These are phyloP conservation scores for Blepharisma stoltei DNA, from an alignment of 73 alveolate genomes.

Conservation along the genomic window DNA sequence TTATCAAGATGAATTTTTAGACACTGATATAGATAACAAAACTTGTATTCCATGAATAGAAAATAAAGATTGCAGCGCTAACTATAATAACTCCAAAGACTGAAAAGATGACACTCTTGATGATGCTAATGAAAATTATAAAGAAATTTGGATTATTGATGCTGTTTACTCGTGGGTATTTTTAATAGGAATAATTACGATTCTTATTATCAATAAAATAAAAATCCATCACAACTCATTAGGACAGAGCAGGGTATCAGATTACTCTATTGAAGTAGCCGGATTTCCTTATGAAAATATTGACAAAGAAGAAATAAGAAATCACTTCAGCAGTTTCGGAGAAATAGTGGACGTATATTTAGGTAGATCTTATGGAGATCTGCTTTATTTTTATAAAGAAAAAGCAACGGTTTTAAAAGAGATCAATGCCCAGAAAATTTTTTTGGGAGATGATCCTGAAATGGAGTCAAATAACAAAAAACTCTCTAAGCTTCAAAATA, in stretches of 20 bases:
- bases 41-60: too few species aligned
- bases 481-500: not conserved
- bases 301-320: not conserved
- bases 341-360: not conserved
- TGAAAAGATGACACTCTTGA: not conserved
- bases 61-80: too few species aligned
- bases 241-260: not conserved
- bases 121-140: not conserved
- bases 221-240: not conserved
- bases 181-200: not conserved
- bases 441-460: not conserved
- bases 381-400: not conserved
- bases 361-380: constrained; percentile 9
- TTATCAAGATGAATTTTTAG: too few species aligned
- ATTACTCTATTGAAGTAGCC: not conserved
- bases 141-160: not conserved
- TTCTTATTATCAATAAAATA: not conserved
- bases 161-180: not conserved
- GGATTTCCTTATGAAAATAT: not conserved
- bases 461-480: not conserved
- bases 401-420: not conserved
- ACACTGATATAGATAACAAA: too few species aligned
- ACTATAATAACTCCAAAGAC: not conserved
- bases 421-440: not conserved
- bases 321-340: not conserved